phyloP scores from a whole-genome alignment of 2,329 filamentous ascomycete species.

The Apiospora marii region DNA sequence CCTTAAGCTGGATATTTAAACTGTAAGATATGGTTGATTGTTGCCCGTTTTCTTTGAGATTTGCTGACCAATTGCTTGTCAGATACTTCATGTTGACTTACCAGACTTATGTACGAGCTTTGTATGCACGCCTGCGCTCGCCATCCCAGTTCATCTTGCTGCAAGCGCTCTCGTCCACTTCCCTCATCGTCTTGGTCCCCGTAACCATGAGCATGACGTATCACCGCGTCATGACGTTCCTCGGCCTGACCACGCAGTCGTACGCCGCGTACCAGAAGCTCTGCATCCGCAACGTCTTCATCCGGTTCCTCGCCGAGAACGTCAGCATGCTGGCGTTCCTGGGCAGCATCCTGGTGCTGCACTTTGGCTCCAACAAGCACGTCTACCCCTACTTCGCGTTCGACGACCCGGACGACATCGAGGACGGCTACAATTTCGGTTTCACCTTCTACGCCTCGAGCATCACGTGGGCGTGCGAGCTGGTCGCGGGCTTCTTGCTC shows the following conservation, averaged over 20 bases:
- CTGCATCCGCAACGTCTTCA: conserved; percentile 71
- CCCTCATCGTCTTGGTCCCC: conserved; percentile 69
- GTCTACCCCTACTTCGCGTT: conserved; percentile 77
- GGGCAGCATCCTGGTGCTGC: conserved; percentile 69
- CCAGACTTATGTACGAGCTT: conserved; percentile 73
- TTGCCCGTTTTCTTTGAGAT: background rate
- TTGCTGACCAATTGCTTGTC: conserved; percentile 29
- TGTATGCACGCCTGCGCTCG: conserved; percentile 73
- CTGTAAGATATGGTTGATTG: conserved; percentile 55
- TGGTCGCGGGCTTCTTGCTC: conserved; percentile 67
- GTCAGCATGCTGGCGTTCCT: conserved; percentile 74
- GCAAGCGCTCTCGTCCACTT: conserved; percentile 68
- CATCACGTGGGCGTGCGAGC: conserved; percentile 73
- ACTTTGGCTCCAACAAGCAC: conserved; percentile 72
- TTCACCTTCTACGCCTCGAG: conserved; percentile 70
- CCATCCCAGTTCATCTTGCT: conserved; percentile 71
- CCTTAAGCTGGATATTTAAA: conserved; percentile 76
- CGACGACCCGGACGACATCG: conserved; percentile 50
- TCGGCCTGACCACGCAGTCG: conserved; percentile 65
- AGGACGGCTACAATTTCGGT: conserved; percentile 64
- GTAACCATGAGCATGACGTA: conserved; percentile 68
- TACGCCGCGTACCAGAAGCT: conserved; percentile 72
- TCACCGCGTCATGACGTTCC: conserved; percentile 61
- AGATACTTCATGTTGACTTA: conserved; percentile 75
- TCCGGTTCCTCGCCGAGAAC: conserved; percentile 72